Conservation (phyloP, 169 alveolate genomes). For the Eimeria falciformis region DNA sequence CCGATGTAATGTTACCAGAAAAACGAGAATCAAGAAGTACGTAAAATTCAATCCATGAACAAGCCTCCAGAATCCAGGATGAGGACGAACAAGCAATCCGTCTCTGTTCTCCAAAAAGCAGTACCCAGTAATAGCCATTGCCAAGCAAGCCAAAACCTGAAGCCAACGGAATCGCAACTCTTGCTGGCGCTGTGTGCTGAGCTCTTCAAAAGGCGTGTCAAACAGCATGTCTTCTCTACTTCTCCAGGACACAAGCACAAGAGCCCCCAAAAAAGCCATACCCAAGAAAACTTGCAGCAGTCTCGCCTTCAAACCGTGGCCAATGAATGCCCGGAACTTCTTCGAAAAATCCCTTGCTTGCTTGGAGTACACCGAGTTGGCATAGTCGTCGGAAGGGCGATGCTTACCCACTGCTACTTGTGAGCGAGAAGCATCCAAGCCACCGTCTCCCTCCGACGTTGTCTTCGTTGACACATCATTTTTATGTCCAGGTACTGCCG, state of each 20-base stretch:
- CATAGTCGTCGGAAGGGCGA: conserved; percentile 20
- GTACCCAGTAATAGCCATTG: conserved; percentile 51
- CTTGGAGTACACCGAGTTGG: conserved; percentile 56
- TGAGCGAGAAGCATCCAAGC: neutral
- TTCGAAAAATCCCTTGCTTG: conserved; percentile 53
- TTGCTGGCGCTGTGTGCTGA: neutral
- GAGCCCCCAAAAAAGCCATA: neutral
- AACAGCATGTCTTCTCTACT: neutral
- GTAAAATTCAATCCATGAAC: conserved; percentile 77
- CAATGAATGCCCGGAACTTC: conserved; percentile 48
- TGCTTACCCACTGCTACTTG: neutral
- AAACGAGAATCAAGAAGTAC: conserved; percentile 66
- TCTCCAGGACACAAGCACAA: conserved; percentile 18
- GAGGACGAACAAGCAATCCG: conserved; percentile 79
- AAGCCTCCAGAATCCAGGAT: conserved; percentile 80
- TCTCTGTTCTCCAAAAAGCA: conserved; percentile 78
- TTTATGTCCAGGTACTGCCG: no score
- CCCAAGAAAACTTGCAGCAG: conserved; percentile 68
- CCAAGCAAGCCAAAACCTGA: conserved; percentile 43
- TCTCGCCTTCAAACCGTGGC: conserved; percentile 37
- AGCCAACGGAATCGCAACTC: conserved; percentile 21
- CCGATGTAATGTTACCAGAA: conserved; percentile 64
- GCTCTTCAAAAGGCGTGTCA: neutral
- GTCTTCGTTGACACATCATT: neutral
- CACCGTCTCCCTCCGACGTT: conserved; percentile 48